Evolutionary conservation across 2,329 filamentous ascomycete species (phyloP).

Genomic region (Fusarium sp.): DNA sequence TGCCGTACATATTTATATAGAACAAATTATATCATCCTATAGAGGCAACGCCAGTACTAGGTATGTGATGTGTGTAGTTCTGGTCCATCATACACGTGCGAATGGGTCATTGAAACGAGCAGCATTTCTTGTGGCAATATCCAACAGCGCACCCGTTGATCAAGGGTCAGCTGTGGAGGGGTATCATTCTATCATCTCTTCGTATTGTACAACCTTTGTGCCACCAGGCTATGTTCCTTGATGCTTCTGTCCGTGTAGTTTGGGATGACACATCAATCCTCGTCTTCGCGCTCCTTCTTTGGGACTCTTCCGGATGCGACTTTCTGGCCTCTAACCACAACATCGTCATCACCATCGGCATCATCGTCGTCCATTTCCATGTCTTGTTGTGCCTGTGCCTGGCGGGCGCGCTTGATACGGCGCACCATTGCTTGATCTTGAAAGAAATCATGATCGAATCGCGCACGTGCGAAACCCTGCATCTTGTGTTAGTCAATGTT

Average conservation of each 20-base stretch:
- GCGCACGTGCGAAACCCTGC: conserved; percentile 58
- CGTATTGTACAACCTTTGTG: conserved; percentile 19
- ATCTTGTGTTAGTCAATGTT: background rate
- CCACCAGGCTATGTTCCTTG: background rate
- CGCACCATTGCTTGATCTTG: conserved; percentile 67
- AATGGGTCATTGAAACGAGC: background rate
- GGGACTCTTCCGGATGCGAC: conserved; percentile 31
- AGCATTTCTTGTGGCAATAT: background rate
- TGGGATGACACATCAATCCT: background rate
- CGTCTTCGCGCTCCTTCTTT: conserved; percentile 41
- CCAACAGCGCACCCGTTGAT: background rate
- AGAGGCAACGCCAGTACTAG: background rate
- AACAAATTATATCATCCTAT: background rate
- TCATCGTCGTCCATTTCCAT: conserved; percentile 51
- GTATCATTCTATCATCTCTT: conserved; percentile 39
- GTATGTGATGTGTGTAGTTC: background rate
- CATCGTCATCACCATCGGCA: conserved; percentile 40
- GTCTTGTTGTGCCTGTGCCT: conserved; percentile 56
- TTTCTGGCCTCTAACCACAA: conserved; percentile 43
- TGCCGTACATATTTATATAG: conserved; percentile 7
- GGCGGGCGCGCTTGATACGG: conserved; percentile 66
- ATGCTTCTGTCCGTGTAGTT: background rate
- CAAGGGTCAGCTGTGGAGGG: conserved; percentile 10
- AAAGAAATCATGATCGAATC: conserved; percentile 61
- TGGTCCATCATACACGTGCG: background rate